A percentile compares a stretch with the other conserved stretches of the same genome.
Evolutionary conservation across 495 filamentous ascomycete genomes (phyloP).

Genomic region (Lophiostoma macrostomum): DNA sequence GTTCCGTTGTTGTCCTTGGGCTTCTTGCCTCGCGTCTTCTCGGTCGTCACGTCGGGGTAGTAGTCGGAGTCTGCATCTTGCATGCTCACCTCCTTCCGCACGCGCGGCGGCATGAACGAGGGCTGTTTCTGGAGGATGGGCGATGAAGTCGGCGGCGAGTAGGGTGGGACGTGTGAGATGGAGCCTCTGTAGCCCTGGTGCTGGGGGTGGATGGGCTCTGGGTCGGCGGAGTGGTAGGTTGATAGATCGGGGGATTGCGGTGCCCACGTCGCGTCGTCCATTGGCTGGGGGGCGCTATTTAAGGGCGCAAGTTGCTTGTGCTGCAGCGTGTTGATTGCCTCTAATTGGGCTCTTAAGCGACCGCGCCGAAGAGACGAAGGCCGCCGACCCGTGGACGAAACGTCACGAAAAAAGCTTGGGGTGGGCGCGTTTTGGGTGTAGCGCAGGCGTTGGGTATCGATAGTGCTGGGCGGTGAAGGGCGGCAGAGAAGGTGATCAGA

Average conservation of each 20-base stretch:
- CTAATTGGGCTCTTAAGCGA: constrained; percentile 4
- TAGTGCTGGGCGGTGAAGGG: background rate
- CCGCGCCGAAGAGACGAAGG: too few relatives aligned
- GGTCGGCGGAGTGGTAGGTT: constrained; percentile 29
- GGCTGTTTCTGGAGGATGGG: constrained; percentile 7
- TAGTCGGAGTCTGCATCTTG: constrained; percentile 27
- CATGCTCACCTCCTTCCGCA: constrained; percentile 24
- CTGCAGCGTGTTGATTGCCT: background rate
- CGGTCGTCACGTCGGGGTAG: constrained; percentile 24
- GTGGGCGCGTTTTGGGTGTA: background rate
- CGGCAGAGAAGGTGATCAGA: background rate
- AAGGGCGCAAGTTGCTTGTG: constrained; percentile 1
- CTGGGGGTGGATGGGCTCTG: constrained; percentile 31
- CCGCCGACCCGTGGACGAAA: too few relatives aligned
- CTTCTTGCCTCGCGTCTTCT: constrained; percentile 11
- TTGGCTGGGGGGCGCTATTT: constrained; percentile 20
- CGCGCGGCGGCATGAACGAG: constrained; percentile 22
- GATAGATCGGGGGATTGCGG: constrained; percentile 40
- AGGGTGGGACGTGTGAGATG: constrained; percentile 31
- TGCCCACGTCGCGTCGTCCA: constrained; percentile 38
- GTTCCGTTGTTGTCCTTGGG: constrained; percentile 27
- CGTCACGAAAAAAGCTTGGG: background rate
- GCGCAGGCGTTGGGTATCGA: background rate
- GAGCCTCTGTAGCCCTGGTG: constrained; percentile 38
- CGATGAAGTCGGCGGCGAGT: constrained; percentile 25